Conservation (phyloP, 805 yeast species). For the Starmerella khaoyaiensis region DNA sequence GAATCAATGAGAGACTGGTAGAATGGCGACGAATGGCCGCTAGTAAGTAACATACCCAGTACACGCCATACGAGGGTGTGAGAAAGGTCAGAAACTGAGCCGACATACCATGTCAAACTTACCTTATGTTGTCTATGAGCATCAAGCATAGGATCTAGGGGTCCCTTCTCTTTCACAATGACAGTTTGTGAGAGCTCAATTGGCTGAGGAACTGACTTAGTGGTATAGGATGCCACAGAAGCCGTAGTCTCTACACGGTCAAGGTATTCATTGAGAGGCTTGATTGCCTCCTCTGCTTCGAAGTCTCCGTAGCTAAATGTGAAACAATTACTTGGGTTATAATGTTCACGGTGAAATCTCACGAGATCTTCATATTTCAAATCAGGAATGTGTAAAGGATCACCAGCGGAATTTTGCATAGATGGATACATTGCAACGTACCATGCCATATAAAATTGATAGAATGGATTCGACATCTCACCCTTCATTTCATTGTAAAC, state of each 20-base stretch:
- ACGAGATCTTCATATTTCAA: slow-evolving; percentile 61
- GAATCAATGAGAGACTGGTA: slow-evolving; percentile 78
- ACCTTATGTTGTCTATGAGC: slow-evolving; percentile 56
- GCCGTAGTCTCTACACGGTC: slow-evolving; percentile 1
- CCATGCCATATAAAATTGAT: slow-evolving; percentile 71
- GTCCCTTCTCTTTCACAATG: slow-evolving; percentile 45
- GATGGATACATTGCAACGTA: slow-evolving; percentile 76
- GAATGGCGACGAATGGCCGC: slow-evolving; percentile 86
- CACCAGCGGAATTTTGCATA: slow-evolving; percentile 86
- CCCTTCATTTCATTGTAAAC: slow-evolving; percentile 99
- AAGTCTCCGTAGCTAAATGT: slow-evolving; percentile 82
- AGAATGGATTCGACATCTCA: slow-evolving; percentile 78
- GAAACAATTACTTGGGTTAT: slow-evolving; percentile 82
- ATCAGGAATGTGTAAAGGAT: slow-evolving; percentile 67
- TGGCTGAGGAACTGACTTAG: slow-evolving; percentile 31
- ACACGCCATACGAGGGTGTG: slow-evolving; percentile 61
- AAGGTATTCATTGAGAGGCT: slow-evolving; percentile 18
- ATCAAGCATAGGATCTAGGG: slow-evolving; percentile 66
- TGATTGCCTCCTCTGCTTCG: slow-evolving; percentile 19
- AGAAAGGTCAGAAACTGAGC: slow-evolving; percentile 54
- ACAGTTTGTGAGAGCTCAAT: slow-evolving; percentile 31
- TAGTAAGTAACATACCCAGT: slow-evolving; percentile 57
- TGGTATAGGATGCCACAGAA: not conserved
- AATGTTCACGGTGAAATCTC: slow-evolving; percentile 59
- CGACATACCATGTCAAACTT: slow-evolving; percentile 81